Base-by-base conservation (phyloP, 1,284 basidiomycete genomes). In the Trametes sp. region DNA sequence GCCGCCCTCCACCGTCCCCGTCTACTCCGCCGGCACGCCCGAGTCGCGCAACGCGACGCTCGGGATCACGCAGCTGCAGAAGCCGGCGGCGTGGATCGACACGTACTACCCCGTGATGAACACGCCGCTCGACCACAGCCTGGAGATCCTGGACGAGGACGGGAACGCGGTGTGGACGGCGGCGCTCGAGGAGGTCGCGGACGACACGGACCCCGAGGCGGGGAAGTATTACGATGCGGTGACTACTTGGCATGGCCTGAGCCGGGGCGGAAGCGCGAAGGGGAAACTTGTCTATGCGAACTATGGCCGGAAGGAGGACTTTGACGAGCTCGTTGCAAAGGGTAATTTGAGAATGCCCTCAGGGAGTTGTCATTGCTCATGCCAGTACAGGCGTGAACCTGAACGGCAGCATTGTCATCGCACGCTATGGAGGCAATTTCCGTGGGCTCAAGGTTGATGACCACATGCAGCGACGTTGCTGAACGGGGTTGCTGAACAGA, bases 71-170 rank as follows among this genome's bases (percentile, higher is more conserved):
- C 77, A 75, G 68, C 75, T 79, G 46, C 75, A 65, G 21, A 74
- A 72, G 24, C 88, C 92, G 0, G 80, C 80, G 5, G 90, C 91
- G 33, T 94, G 92, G 92, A 87, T 94, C 65, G 89, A 93, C 69
- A 81, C 83, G 36, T 96, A 96, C 76, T 95, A 90, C 74, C 94
- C 95, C 1, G 79, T 94, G 35, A 78, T 96, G 79, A 93, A 95
- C 75, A 90, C 86, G 2, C 87, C 92, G 1, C 79, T 90, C 6
- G 84, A 89, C 54, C 83, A 85, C 52, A 82, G 80, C 62, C 73
- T 94, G 4, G 80, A 88, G 62, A 86, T 94, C 38, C 72, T 93
- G 24, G 83, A 78, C 29, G 78, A 80, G 6, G 78, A 86, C 45
- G 88, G 86, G 0, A 72, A 76, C 14, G 72, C 83, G 19, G 76